Conservation (phyloP, 495 filamentous ascomycete genomes). For the Melanomma pulvis-pyrius region DNA sequence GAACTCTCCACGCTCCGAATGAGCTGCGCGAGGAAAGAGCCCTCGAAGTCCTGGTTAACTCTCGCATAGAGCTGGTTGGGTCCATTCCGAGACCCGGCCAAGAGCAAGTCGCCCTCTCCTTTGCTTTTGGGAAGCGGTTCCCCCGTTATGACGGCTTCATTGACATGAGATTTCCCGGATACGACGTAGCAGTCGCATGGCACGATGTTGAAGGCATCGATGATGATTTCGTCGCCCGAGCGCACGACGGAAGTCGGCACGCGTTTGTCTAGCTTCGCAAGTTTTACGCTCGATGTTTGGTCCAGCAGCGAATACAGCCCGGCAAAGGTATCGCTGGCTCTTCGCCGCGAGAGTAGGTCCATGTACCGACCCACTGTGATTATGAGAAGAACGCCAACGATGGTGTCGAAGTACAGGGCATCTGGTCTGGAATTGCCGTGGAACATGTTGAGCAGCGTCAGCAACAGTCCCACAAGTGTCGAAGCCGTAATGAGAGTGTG, state of each 20-base stretch:
- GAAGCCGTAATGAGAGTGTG: background rate
- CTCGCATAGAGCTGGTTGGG: background rate
- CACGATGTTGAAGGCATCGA: constrained; percentile 5
- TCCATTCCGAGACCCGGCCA: background rate
- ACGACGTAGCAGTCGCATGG: constrained; percentile 4
- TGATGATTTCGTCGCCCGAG: constrained; percentile 1
- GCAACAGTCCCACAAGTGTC: background rate
- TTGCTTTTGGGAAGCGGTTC: background rate
- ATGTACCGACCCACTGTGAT: background rate
- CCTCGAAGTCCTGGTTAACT: background rate
- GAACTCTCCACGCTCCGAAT: constrained; percentile 6
- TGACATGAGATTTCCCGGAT: background rate
- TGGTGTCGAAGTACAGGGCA: constrained; percentile 3
- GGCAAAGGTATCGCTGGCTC: background rate
- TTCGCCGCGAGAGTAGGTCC: background rate
- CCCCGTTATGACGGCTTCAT: constrained; percentile 3
- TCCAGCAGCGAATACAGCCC: background rate
- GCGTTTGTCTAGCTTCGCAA: background rate
- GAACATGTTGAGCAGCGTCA: background rate
- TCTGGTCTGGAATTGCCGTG: background rate
- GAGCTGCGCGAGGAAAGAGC: background rate
- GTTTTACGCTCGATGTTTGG: background rate
- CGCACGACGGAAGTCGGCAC: background rate
- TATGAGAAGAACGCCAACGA: background rate
- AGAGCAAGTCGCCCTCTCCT: background rate